These are phyloP conservation scores for Ophiostoma novo-ulmi DNA, from an alignment of 2,329 filamentous ascomycete genomes.

Conservation along the genomic window DNA sequence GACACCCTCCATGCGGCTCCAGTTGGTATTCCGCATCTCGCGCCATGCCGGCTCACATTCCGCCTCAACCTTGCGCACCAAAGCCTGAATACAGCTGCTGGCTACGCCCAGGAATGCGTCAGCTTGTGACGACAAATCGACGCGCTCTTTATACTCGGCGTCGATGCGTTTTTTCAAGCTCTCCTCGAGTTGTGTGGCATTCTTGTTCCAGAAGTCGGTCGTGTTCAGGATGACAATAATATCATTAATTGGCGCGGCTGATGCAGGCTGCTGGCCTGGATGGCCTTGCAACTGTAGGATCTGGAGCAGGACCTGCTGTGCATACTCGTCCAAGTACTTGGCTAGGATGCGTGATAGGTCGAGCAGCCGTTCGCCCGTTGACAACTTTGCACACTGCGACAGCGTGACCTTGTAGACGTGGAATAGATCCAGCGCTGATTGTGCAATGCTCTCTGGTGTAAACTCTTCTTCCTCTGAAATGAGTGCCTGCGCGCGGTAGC, in stretches of 20 bases:
- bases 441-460: constrained; percentile 78
- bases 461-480: constrained; percentile 86
- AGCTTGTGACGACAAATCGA: constrained; percentile 88
- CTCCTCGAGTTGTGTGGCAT: constrained; percentile 88
- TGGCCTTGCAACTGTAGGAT: constrained; percentile 46
- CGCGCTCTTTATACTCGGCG: constrained; percentile 63
- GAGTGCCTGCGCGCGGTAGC: constrained; percentile 77
- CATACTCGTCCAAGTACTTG: constrained; percentile 92
- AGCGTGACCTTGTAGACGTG: constrained; percentile 92
- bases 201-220: constrained; percentile 93
- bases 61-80: constrained; percentile 78
- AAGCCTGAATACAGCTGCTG: constrained; percentile 73
- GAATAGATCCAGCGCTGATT: constrained; percentile 93
- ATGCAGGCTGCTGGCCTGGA: background rate
- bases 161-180: constrained; percentile 91
- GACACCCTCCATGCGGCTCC: constrained; percentile 88
- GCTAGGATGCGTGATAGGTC: constrained; percentile 82
- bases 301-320: constrained; percentile 80
- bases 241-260: constrained; percentile 49
- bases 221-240: constrained; percentile 87
- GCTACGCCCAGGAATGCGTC: constrained; percentile 95
- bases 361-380: constrained; percentile 78
- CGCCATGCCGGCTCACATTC: constrained; percentile 85
- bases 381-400: constrained; percentile 92
- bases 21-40: constrained; percentile 94